phyloP scores from a whole-genome alignment of 2,329 filamentous ascomycete species.

The Metarhizium sp. region DNA sequence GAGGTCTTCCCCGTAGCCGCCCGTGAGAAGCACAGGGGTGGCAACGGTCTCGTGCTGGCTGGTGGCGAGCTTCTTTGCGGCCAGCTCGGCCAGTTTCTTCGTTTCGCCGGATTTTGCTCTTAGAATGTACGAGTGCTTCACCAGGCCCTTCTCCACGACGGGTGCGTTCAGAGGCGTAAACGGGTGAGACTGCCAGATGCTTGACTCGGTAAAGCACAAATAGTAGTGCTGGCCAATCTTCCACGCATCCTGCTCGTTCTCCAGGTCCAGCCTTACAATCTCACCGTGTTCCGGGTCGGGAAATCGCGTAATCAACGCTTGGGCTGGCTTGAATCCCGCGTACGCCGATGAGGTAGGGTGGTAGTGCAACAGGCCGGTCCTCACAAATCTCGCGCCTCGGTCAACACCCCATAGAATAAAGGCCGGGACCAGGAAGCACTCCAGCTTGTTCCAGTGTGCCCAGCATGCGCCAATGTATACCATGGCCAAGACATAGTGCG shows the following conservation, averaged over 20 bases:
- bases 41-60: conserved; percentile 10
- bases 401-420: conserved; percentile 58
- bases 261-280: conserved; percentile 57
- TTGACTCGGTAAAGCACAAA: conserved; percentile 55
- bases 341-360: conserved; percentile 30
- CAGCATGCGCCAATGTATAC: conserved; percentile 68
- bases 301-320: conserved; percentile 38
- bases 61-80: conserved; percentile 24
- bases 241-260: conserved; percentile 53
- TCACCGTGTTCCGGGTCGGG: conserved; percentile 47
- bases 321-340: conserved; percentile 45
- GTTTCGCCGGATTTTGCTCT: conserved; percentile 52
- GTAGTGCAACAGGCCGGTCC: conserved; percentile 52
- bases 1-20: conserved; percentile 51
- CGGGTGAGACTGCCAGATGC: conserved; percentile 64
- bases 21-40: conserved; percentile 49
- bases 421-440: conserved; percentile 59
- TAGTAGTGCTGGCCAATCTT: conserved; percentile 63
- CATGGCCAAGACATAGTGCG: conserved; percentile 64
- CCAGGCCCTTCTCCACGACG: conserved; percentile 24
- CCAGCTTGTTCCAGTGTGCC: conserved; percentile 61
- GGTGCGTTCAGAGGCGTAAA: conserved; percentile 56
- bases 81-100: conserved; percentile 38
- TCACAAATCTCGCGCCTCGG: conserved; percentile 45
- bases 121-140: conserved; percentile 47